phyloP scores from a whole-genome alignment of 1,284 basidiomycete species.

The Ustanciosporium gigantosporum region DNA sequence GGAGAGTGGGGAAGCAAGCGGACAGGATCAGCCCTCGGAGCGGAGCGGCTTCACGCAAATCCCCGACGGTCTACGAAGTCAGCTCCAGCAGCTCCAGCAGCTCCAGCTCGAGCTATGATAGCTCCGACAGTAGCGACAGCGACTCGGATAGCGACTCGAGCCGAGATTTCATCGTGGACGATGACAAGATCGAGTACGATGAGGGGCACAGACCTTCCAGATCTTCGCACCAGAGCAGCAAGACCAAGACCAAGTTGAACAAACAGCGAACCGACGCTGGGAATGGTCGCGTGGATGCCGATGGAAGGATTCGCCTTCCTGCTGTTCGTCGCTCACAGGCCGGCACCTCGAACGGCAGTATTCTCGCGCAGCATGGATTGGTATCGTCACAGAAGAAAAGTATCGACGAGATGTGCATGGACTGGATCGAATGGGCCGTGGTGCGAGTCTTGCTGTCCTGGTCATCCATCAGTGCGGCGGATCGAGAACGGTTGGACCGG shows the following conservation, averaged over 20 bases:
- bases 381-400: background rate
- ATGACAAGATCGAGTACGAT: slow-evolving; percentile 33
- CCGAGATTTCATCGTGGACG: slow-evolving; percentile 21
- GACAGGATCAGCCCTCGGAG: background rate
- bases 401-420: slow-evolving; percentile 27
- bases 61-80: background rate
- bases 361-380: background rate
- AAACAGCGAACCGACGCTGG: background rate
- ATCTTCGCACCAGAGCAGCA: no score
- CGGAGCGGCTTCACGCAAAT: background rate
- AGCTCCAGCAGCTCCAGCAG: slow-evolving; percentile 5
- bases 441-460: slow-evolving; percentile 25
- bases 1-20: background rate
- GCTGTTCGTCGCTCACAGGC: background rate
- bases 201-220: slow-evolving; percentile 9
- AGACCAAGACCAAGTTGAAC: no score
- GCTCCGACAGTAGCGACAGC: slow-evolving; percentile 3
- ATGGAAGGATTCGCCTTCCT: background rate
- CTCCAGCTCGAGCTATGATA: slow-evolving; percentile 3
- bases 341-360: background rate
- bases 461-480: slow-evolving; percentile 5
- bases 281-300: background rate
- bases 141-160: slow-evolving; percentile 14
- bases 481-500: slow-evolving; percentile 22
- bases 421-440: slow-evolving; percentile 39